Evolutionary conservation across 2,329 filamentous ascomycete genomes (phyloP).

Genomic region (Sclerotinia subarctica): DNA sequence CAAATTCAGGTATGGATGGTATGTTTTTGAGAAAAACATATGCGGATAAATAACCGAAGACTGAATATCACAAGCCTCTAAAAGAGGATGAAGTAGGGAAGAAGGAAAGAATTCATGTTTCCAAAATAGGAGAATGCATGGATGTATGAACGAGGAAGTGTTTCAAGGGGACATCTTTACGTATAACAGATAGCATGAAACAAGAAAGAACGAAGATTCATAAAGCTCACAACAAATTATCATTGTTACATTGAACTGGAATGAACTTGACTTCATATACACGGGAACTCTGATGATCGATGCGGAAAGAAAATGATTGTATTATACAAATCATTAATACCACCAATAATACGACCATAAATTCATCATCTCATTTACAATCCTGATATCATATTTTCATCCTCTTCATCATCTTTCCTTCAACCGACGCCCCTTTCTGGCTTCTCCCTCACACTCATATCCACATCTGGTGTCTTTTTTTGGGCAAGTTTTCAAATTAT

Average conservation of each 20-base stretch:
- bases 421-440: background rate
- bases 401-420: background rate
- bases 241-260: background rate
- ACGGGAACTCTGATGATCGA: background rate
- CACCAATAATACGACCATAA: background rate
- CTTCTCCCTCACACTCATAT: background rate
- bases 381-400: background rate
- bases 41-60: slow-evolving; percentile 14
- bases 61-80: background rate
- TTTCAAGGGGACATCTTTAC: background rate
- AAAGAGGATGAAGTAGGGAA: background rate
- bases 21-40: slow-evolving; percentile 2
- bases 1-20: slow-evolving; percentile 9
- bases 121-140: background rate
- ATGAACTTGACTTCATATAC: background rate
- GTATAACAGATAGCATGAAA: slow-evolving; percentile 9
- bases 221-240: background rate
- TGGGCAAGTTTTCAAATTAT: background rate
- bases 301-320: background rate
- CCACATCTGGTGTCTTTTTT: background rate
- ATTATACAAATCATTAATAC: background rate
- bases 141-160: background rate
- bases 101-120: background rate
- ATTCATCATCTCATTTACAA: slow-evolving; percentile 3
- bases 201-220: slow-evolving; percentile 3